Base-by-base conservation (phyloP, 441 rosid species). In the Bruguiera hainesii region DNA sequence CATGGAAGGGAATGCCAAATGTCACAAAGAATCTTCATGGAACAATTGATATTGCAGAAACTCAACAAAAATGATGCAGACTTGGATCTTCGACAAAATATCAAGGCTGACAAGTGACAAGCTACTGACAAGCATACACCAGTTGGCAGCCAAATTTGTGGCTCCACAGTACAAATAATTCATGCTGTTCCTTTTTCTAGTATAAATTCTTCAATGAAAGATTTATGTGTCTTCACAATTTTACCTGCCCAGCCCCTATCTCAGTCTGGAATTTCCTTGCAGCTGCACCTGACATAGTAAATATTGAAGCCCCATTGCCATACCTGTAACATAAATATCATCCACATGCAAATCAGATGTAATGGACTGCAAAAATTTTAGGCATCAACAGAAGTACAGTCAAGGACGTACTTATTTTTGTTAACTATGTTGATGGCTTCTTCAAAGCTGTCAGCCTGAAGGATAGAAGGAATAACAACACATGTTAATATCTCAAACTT, bases 221-320 rank as follows among this genome's bases (percentile, higher is more conserved):
- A 20, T 3, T n/a, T 23, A 6, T 59, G 55, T 11, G 25, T 8
- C 1, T 31, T 15, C 13, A 29, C 42, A 48, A 4, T 18, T 53
- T 64, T 78, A 85, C 98, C 97, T 87, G 97, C 53, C 98, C 98
- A 33, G 96, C 93, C 78, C 85, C 93, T 35, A 92, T 88, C 64
- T 90, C 98, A 60, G 82, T 82, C 77, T 90, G 98, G 75, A 93
- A 90, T 81, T 89, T 93, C 78, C 97, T 87, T 0, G 98, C 98
- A 33, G 92, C 92, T 60, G 77, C 83, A 18, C 97, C 96, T 6
- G 96, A 93, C 66, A 96, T 28, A 6, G 98, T 93, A 81, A 90
- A 93, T 56, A 93, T 79, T 21, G 96, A 79, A 74, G 96, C 97
- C 78, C 98, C 98, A 61, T 90, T 93, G 10, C 96, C 94, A 51